Percentiles rank a stretch among this genome's conserved stretches.
These are phyloP conservation scores for Aspergillus ruber DNA, from an alignment of 2,329 filamentous ascomycete genomes.

Conservation along the genomic window DNA sequence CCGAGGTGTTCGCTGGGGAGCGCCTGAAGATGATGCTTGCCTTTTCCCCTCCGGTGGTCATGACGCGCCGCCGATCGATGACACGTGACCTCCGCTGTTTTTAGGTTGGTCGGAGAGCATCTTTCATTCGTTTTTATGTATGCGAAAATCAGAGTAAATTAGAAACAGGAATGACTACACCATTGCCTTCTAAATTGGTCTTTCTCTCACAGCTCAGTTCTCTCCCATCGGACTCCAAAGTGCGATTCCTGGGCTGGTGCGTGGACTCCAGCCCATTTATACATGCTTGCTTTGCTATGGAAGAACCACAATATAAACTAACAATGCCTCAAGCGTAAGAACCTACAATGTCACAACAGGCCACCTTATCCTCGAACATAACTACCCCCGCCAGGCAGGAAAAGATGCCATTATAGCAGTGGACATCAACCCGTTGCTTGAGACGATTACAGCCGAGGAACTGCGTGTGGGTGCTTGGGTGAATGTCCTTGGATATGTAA, in stretches of 20 bases:
- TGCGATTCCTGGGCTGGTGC: conserved; percentile 89
- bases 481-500: conserved; percentile 78
- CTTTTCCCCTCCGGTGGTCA: neutral
- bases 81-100: neutral
- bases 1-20: neutral
- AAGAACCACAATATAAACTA: conserved; percentile 1
- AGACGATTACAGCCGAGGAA: conserved; percentile 56
- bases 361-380: conserved; percentile 62
- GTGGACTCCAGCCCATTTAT: conserved; percentile 21
- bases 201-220: conserved; percentile 57
- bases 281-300: neutral
- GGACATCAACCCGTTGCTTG: conserved; percentile 65
- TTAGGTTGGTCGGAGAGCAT: neutral
- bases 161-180: conserved; percentile 40
- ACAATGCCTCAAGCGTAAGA: conserved; percentile 45
- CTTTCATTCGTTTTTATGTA: neutral
- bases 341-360: conserved; percentile 53
- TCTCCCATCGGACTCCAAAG: conserved; percentile 60
- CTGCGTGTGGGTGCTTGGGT: conserved; percentile 75
- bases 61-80: neutral
- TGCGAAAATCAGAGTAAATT: neutral
- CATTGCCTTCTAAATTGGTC: conserved; percentile 58
- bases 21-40: neutral
- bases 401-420: conserved; percentile 50
- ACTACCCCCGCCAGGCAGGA: conserved; percentile 43